phyloP scores from a whole-genome alignment of 164 flowering plant genomes.

The Umbellularia californica region DNA sequence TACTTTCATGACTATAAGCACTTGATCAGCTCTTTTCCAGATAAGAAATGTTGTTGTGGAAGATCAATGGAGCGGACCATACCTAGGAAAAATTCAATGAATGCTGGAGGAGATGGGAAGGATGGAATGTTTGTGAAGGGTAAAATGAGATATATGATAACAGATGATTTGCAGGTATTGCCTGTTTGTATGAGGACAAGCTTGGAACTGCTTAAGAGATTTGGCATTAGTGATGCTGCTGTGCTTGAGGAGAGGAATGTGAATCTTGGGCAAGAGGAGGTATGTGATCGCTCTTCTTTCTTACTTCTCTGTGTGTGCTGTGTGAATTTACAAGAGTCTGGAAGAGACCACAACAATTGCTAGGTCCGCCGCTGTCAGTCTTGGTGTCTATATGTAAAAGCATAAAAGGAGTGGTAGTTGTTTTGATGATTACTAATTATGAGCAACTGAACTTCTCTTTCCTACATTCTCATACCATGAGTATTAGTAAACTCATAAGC shows the following conservation, averaged over 20 bases:
- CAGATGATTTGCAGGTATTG: conserved; percentile 9
- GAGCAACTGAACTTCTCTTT: no score
- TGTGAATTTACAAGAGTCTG: background rate
- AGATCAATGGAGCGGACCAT: background rate
- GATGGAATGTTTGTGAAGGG: conserved; percentile 9
- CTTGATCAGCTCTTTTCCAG: background rate
- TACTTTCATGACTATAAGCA: background rate
- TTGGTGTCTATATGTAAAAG: no score
- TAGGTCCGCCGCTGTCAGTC: no score
- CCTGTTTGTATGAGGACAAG: no score
- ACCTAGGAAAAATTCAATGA: no score
- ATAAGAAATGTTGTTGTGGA: background rate
- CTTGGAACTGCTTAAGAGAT: background rate
- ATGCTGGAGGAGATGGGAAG: no score
- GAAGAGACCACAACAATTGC: no score
- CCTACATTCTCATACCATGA: no score
- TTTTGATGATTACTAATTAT: no score
- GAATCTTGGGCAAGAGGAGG: conserved; percentile 4
- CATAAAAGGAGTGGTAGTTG: no score
- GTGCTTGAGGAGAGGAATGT: conserved; percentile 3
- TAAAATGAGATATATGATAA: conserved; percentile 3
- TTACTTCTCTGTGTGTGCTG: background rate
- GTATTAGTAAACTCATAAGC: no score
- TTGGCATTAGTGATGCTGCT: background rate
- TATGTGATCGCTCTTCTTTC: background rate